phyloP scores from a whole-genome alignment of 225 moss, liverwort and hornwort genomes.

The Bryoerythrophyllum caledonicum region DNA sequence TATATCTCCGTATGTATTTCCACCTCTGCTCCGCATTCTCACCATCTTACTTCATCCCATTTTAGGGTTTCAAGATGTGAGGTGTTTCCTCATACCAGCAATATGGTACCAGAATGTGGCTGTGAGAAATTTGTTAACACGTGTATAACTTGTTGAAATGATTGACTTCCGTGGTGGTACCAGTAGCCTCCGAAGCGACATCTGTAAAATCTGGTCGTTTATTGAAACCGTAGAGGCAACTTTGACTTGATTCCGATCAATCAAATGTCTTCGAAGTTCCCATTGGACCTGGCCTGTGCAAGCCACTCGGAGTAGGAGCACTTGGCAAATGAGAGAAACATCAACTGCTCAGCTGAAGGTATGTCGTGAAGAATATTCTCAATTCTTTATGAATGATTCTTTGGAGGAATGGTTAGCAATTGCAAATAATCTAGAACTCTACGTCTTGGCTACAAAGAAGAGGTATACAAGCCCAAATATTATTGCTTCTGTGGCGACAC shows the following conservation, averaged over 20 bases:
- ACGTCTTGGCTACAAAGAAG: not conserved
- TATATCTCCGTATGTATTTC: too few relatives aligned
- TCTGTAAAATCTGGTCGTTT: not conserved
- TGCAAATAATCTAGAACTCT: not conserved
- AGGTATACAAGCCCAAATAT: not conserved
- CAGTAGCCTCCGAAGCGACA: not conserved
- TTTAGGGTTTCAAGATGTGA: not conserved
- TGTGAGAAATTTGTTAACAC: not conserved
- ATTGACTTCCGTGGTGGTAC: not conserved
- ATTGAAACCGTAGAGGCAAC: not conserved
- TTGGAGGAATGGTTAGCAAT: not conserved
- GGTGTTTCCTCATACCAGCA: not conserved
- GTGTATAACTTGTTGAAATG: not conserved
- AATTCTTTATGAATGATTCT: not conserved
- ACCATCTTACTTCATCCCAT: not conserved
- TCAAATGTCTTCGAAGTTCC: not conserved
- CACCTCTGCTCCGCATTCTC: not conserved
- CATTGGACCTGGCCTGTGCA: not conserved
- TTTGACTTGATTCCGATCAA: not conserved
- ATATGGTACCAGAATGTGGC: not conserved
- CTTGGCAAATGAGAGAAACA: not conserved
- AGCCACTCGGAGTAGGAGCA: not conserved
- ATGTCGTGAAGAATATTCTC: not conserved
- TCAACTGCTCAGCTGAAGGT: not conserved
- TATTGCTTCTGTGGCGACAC: slow-evolving; percentile 24